Evolutionary conservation across 2,329 filamentous ascomycete species (phyloP).

Genomic region (Colletotrichum kahawae): DNA sequence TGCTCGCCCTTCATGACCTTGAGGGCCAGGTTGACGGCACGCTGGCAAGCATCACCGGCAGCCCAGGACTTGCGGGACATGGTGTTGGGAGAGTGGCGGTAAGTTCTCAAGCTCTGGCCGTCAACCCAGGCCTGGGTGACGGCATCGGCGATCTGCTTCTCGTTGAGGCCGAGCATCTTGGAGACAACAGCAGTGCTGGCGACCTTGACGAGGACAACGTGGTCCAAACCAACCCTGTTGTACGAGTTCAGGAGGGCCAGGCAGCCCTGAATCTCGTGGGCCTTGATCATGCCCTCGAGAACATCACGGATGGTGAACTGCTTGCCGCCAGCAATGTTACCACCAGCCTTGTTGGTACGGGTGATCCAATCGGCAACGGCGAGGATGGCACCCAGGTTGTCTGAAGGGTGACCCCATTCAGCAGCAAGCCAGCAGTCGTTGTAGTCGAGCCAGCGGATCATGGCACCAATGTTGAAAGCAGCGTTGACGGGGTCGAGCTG

Average conservation of each 20-base stretch:
- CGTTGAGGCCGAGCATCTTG: constrained; percentile 89
- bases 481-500: constrained; percentile 94
- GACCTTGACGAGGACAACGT: constrained; percentile 98
- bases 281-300: constrained; percentile 98
- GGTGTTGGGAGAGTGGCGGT: constrained; percentile 97
- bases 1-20: constrained; percentile 92
- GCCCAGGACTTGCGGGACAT: constrained; percentile 99
- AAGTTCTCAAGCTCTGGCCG: constrained; percentile 93
- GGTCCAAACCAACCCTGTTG: constrained; percentile 98
- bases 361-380: constrained; percentile 98
- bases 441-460: constrained; percentile 99
- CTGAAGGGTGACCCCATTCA: constrained; percentile 98
- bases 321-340: constrained; percentile 86
- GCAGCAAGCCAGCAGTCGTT: constrained; percentile 99
- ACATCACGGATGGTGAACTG: constrained; percentile 89
- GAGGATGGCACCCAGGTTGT: constrained; percentile 96
- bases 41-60: constrained; percentile 96
- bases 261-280: constrained; percentile 98
- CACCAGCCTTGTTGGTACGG: constrained; percentile 78
- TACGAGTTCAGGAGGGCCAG: constrained; percentile 96
- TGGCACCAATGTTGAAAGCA: constrained; percentile 98
- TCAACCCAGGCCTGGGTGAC: constrained; percentile 98
- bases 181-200: constrained; percentile 93
- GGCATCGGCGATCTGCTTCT: constrained; percentile 92
- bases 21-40: constrained; percentile 87